phyloP scores from a whole-genome alignment of 345 rosid genomes.

The Microcos paniculata region DNA sequence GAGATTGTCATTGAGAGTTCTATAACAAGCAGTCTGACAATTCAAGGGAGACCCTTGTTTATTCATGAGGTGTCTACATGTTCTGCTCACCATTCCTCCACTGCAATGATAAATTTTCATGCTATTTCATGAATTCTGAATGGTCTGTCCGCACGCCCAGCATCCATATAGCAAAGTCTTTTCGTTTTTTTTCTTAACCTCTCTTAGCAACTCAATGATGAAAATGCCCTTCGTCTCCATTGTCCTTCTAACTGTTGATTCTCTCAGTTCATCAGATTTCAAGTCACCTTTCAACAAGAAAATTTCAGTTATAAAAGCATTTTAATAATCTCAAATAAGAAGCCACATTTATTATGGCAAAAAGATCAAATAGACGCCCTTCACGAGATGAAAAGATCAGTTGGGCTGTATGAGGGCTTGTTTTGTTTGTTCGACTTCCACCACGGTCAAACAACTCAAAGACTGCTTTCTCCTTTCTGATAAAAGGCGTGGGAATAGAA shows the following conservation, averaged over 20 bases:
- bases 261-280: conserved; percentile 24
- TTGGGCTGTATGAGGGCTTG: conserved; percentile 81
- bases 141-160: background rate
- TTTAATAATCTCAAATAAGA: conserved; percentile 13
- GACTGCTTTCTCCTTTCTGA: conserved; percentile 70
- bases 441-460: conserved; percentile 60
- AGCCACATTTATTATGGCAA: conserved; percentile 42
- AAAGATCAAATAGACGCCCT: conserved; percentile 45
- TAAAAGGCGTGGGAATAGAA: conserved; percentile 48
- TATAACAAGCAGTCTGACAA: too few species aligned
- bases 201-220: background rate
- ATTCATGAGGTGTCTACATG: background rate
- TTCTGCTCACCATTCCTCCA: background rate
- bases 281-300: conserved; percentile 12
- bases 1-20: too few species aligned
- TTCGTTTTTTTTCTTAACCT: background rate
- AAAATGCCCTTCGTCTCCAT: background rate
- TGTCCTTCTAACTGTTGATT: background rate
- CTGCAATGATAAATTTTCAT: background rate
- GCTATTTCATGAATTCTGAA: conserved; percentile 9
- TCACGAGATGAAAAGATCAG: conserved; percentile 60
- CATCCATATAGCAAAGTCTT: background rate
- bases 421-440: conserved; percentile 80
- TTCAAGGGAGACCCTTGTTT: background rate
- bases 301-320: conserved; percentile 13